phyloP scores from a whole-genome alignment of 2,329 filamentous ascomycete species.

The Ceratocystis cubensis region DNA sequence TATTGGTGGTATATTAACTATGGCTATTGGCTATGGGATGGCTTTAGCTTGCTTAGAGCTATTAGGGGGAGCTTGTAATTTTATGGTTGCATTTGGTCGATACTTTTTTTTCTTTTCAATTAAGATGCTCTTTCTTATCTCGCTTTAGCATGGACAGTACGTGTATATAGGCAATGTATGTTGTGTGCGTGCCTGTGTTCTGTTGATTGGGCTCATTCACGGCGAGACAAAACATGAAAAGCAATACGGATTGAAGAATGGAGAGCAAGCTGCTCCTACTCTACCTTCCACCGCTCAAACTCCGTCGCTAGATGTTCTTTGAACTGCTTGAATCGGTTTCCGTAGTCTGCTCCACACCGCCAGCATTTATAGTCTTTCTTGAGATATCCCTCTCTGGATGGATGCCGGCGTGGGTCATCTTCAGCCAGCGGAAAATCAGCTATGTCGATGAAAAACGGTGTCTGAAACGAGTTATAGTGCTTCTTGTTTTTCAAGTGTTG shows the following conservation, averaged over 20 bases:
- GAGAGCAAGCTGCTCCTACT: slow-evolving; percentile 32
- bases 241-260: too few relatives aligned
- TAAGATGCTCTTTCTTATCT: not conserved
- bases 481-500: slow-evolving; percentile 62
- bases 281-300: slow-evolving; percentile 60
- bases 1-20: not conserved
- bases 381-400: slow-evolving; percentile 46
- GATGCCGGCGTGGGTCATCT: slow-evolving; percentile 51
- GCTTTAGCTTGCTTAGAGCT: slow-evolving; percentile 1
- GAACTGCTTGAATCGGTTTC: slow-evolving; percentile 57
- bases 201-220: too few relatives aligned
- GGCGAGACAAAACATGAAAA: too few relatives aligned
- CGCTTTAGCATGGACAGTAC: not conserved
- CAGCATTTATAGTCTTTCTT: slow-evolving; percentile 62
- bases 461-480: slow-evolving; percentile 88
- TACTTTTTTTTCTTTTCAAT: slow-evolving; percentile 1
- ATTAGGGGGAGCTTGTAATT: not conserved
- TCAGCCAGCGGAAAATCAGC: slow-evolving; percentile 63
- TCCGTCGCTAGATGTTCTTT: slow-evolving; percentile 66
- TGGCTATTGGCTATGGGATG: not conserved
- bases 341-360: slow-evolving; percentile 66
- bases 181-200: too few relatives aligned
- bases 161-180: too few relatives aligned
- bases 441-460: slow-evolving; percentile 67
- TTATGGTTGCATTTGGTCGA: slow-evolving; percentile 7